phyloP scores from a whole-genome alignment of 169 alveolate species.

The Eimeria brunetti region DNA sequence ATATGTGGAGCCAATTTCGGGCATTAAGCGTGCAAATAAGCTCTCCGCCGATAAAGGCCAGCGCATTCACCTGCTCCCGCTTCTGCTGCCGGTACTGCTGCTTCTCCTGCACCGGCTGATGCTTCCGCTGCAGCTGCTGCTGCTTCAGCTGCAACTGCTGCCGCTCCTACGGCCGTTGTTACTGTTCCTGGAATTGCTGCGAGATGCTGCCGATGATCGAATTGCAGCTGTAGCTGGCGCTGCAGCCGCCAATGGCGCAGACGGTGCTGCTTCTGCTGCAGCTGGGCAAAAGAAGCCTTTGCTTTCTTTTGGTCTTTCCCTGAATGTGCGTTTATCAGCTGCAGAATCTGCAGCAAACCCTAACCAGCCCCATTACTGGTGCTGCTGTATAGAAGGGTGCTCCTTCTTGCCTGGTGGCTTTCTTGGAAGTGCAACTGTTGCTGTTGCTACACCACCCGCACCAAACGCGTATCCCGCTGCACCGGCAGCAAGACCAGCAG shows the following conservation, averaged over 20 bases:
- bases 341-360: neutral
- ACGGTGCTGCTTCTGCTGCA: constrained; percentile 26
- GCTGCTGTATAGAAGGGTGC: neutral
- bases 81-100: too few relatives aligned
- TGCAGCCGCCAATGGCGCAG: constrained; percentile 8
- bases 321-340: neutral
- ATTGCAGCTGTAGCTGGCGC: constrained; percentile 9
- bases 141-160: neutral
- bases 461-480: neutral
- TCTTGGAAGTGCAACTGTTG: neutral
- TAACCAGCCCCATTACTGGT: neutral
- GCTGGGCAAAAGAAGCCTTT: constrained; percentile 3
- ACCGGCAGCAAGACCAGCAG: neutral
- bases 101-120: too few relatives aligned
- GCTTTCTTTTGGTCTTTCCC: neutral
- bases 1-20: neutral
- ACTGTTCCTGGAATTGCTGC: neutral
- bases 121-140: neutral
- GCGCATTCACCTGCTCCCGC: neutral
- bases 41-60: neutral
- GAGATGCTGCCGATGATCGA: too few relatives aligned
- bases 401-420: neutral
- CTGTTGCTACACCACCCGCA: neutral
- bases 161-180: neutral
- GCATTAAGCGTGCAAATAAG: neutral